These are phyloP conservation scores for Rhizopus sp. DNA, from an alignment of 371 early-diverging fungal species.

Conservation along the genomic window DNA sequence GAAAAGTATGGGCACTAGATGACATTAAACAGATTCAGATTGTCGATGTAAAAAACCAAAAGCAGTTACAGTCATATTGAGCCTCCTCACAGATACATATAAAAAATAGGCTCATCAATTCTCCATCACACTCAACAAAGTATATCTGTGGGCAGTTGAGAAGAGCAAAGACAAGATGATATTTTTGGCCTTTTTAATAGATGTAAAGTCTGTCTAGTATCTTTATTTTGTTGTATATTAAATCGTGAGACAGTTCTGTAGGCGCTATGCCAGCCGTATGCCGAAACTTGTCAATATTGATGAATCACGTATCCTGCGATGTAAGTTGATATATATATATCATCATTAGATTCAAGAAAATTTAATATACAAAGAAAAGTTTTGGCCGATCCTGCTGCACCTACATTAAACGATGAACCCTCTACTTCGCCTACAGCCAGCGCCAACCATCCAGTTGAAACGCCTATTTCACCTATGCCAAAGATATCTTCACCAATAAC, in stretches of 20 bases:
- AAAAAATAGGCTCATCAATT: constrained; percentile 45
- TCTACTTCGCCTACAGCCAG: constrained; percentile 10
- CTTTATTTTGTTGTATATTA: background rate
- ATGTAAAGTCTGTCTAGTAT: constrained; percentile 27
- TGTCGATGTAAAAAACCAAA: constrained; percentile 51
- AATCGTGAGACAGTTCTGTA: constrained; percentile 30
- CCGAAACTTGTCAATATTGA: constrained; percentile 53
- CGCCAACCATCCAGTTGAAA: background rate
- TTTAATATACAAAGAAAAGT: constrained; percentile 7
- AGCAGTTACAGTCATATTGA: background rate
- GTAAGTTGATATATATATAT: constrained; percentile 20
- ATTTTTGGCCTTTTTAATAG: constrained; percentile 49
- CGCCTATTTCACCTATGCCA: background rate
- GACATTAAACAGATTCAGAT: constrained; percentile 58
- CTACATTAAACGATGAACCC: constrained; percentile 13
- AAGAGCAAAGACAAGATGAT: constrained; percentile 47
- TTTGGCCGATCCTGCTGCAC: constrained; percentile 27
- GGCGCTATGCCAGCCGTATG: constrained; percentile 36
- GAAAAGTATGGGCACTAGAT: constrained; percentile 61
- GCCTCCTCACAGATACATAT: background rate
- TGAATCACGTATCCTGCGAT: constrained; percentile 43
- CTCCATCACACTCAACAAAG: constrained; percentile 47
- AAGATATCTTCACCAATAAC: constrained; percentile 2
- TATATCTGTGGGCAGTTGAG: constrained; percentile 56
- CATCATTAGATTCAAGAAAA: background rate